phyloP scores from a whole-genome alignment of 352 stramenopile species.

The Globisporangium nagaii region DNA sequence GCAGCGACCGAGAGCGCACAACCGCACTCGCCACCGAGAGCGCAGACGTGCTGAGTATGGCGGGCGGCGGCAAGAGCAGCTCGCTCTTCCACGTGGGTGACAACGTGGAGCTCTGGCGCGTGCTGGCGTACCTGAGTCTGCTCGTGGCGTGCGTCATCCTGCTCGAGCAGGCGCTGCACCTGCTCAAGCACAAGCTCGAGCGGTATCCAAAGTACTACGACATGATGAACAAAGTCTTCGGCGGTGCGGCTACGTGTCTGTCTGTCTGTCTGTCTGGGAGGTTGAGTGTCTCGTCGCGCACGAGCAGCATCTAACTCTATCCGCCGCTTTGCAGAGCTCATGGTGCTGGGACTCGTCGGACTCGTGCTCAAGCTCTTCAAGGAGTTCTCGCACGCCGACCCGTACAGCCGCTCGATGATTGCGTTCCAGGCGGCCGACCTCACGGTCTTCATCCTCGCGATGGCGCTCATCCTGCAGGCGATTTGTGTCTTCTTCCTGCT shows the following conservation, averaged over 20 bases:
- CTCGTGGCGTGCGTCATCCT: constrained; percentile 44
- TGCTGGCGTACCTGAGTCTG: constrained; percentile 39
- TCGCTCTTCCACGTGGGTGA: constrained; percentile 56
- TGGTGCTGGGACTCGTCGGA: constrained; percentile 53
- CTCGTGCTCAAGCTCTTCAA: constrained; percentile 50
- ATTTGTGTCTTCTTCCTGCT: constrained; percentile 39
- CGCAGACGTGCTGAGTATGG: background rate
- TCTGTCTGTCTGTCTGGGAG: background rate
- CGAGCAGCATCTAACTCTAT: too few species aligned
- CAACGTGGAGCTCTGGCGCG: constrained; percentile 48
- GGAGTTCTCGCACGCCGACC: constrained; percentile 22
- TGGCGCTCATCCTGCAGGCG: constrained; percentile 50
- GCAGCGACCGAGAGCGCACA: too few species aligned
- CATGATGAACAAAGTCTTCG: constrained; percentile 59
- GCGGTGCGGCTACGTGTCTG: background rate
- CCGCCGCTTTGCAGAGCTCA: constrained; percentile 33
- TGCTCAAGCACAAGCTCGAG: constrained; percentile 41
- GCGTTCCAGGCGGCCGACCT: constrained; percentile 54
- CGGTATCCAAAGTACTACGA: constrained; percentile 60
- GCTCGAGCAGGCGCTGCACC: constrained; percentile 41
- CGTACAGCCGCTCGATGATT: constrained; percentile 27
- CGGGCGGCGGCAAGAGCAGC: constrained; percentile 5
- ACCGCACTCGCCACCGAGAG: background rate
- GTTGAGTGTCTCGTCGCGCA: too few species aligned
- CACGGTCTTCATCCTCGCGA: constrained; percentile 46